Conservation (phyloP, 2,329 filamentous ascomycete species). For the Colletotrichum salicis region DNA sequence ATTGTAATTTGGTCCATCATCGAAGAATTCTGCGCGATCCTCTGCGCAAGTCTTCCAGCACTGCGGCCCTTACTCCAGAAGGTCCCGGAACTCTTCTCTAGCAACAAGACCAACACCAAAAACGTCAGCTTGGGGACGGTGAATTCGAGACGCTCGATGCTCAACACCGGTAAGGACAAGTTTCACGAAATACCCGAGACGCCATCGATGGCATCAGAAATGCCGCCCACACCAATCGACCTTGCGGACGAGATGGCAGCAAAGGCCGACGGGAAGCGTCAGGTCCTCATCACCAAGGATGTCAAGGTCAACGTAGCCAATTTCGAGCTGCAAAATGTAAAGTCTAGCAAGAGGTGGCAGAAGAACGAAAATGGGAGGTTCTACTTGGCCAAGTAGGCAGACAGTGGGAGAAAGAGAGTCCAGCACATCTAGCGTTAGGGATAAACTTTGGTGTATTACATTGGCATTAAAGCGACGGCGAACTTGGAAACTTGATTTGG, state of each 20-base stretch:
- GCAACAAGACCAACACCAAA: constrained; percentile 31
- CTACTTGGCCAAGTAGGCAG: background rate
- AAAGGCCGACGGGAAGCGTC: constrained; percentile 26
- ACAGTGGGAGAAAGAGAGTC: background rate
- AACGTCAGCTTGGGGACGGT: background rate
- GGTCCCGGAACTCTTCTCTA: constrained; percentile 2
- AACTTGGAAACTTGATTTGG: background rate
- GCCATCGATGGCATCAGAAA: background rate
- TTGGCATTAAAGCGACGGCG: constrained; percentile 15
- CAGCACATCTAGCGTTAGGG: background rate
- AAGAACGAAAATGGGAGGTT: background rate
- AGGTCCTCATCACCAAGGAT: constrained; percentile 8
- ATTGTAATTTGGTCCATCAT: constrained; percentile 46
- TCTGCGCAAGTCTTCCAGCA: constrained; percentile 53
- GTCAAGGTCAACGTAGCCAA: background rate
- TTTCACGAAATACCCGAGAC: constrained; percentile 9
- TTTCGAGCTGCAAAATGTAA: constrained; percentile 18
- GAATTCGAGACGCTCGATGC: constrained; percentile 20
- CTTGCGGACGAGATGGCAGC: constrained; percentile 32
- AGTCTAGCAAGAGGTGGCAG: constrained; percentile 1
- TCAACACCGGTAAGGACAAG: constrained; percentile 16
- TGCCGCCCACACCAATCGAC: constrained; percentile 22
- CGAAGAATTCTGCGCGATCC: constrained; percentile 50
- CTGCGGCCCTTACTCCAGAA: constrained; percentile 51
- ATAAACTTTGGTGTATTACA: background rate